Evolutionary conservation across 176 grass and related monocot species (phyloP), one percentile per base, ranked within the genome.

Genomic region (Microstegium vimineum): DNA sequence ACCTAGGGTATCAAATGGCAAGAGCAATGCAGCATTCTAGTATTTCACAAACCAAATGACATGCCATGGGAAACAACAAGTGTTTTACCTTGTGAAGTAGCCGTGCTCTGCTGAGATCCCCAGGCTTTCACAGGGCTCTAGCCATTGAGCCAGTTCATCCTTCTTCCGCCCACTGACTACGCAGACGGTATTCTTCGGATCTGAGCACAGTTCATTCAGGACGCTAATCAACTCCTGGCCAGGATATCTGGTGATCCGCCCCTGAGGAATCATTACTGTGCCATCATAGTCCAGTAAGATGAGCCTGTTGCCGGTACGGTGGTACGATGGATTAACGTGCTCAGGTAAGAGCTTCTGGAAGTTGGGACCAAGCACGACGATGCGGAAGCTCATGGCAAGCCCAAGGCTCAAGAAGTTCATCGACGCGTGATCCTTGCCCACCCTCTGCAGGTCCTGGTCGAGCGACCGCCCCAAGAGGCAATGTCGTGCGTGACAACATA

Each of bases 251-350:
- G 7, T 11, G 26, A 32, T 73, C 16, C 49, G 1, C 27, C 27
- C 70, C 16, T 84, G 42, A 41, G 89, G 85, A 38, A 76, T 63
- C 62, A 91, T 52, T 8, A 91, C 62, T 20, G 85, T 91, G 37
- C 84, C 85, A 60, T 91, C 89, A 43, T 91, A 91, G 78, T 91
- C 89, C 31, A 91, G 30, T 17, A 91, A 41, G 34, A 91, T 84
- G 1, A 87, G 77, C 71, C 89, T 84, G 54, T 52, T 52, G 28
- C 46, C 30, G 28, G 79, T 92, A 71, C 47, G 64, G 3, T 28
- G 30, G 66, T 91, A 91, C 14, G 84, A n/a, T 18, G 69, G 23
- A 14, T 64, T 34, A 6, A 91, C 62, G 52, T 87, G 51, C 18
- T 75, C 70, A 6, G 68, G 35, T 1, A 42, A 63, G 23, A 87